Evolutionary conservation across 495 filamentous ascomycete species (phyloP).

Genomic region (Daldinia loculata): DNA sequence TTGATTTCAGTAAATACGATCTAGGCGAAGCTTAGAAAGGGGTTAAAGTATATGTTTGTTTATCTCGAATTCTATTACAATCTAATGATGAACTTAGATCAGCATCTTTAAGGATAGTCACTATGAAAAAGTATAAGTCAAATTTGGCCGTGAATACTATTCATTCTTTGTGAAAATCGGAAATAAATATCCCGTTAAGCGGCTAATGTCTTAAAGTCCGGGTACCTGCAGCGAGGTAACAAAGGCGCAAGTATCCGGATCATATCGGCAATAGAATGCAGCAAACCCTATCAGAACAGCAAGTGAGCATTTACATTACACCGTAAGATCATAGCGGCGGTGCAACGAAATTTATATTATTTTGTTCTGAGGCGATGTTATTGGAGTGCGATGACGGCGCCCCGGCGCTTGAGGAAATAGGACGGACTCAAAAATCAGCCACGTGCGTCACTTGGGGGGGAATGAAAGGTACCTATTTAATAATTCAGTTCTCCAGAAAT

Average conservation of each 20-base stretch:
- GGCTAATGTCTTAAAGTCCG: slow-evolving; percentile 1
- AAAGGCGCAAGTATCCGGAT: slow-evolving; percentile 14
- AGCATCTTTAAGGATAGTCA: neutral
- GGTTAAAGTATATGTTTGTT: too few species aligned
- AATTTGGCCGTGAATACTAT: neutral
- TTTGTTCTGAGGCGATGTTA: neutral
- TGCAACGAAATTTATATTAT: neutral
- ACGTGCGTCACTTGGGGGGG: slow-evolving; percentile 29
- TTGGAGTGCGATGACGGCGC: slow-evolving; percentile 17
- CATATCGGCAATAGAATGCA: slow-evolving; percentile 36
- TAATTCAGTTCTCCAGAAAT: slow-evolving; percentile 12
- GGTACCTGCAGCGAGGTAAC: slow-evolving; percentile 2
- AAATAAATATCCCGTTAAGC: neutral
- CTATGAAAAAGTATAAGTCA: neutral
- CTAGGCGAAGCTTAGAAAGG: too few species aligned
- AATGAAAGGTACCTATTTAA: too few species aligned
- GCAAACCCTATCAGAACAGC: slow-evolving; percentile 41
- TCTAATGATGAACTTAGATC: neutral
- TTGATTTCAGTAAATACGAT: too few species aligned
- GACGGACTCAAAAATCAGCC: slow-evolving; percentile 22
- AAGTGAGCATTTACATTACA: slow-evolving; percentile 12
- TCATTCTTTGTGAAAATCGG: neutral
- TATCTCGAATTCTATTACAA: too few species aligned
- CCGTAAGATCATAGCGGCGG: neutral
- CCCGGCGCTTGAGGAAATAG: slow-evolving; percentile 24